phyloP scores from a whole-genome alignment of 805 yeast species.

The Wickerhamomyces mucosus region DNA sequence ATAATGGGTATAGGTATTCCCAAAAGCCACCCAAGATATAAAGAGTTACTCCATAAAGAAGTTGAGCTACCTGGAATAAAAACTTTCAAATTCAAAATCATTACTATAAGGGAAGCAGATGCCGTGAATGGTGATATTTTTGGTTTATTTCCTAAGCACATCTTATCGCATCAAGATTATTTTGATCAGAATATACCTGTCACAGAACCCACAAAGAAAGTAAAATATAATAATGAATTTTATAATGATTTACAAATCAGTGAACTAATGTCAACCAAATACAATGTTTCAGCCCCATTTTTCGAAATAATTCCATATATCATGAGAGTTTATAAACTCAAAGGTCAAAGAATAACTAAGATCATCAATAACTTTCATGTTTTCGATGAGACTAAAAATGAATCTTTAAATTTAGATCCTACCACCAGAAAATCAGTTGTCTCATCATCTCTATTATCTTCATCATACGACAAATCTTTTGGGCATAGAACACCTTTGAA shows the following conservation, averaged over 20 bases:
- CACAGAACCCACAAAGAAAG: background rate
- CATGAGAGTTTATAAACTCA: background rate
- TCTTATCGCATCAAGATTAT: conserved; percentile 9
- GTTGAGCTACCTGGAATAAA: conserved; percentile 5
- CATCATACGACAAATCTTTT: too few relatives aligned
- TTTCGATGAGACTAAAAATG: conserved; percentile 1
- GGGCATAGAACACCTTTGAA: background rate
- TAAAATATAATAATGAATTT: background rate
- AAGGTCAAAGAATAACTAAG: conserved; percentile 4
- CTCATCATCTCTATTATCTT: background rate
- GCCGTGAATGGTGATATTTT: conserved; percentile 2
- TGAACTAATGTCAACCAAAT: background rate
- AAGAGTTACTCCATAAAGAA: background rate
- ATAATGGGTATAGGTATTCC: conserved; percentile 14
- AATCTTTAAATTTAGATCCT: background rate
- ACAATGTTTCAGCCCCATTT: conserved; percentile 6
- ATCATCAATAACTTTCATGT: conserved; percentile 4
- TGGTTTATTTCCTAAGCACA: conserved; percentile 16
- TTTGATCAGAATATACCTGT: conserved; percentile 1
- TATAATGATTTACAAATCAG: background rate
- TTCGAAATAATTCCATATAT: conserved; percentile 12
- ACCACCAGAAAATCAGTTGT: background rate
- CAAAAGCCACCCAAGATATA: conserved; percentile 6
- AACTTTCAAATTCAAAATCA: background rate
- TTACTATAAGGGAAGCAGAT: background rate